Conservation (phyloP, 345 rosid species). For the sweet orange (Citrus sinensis) region DNA sequence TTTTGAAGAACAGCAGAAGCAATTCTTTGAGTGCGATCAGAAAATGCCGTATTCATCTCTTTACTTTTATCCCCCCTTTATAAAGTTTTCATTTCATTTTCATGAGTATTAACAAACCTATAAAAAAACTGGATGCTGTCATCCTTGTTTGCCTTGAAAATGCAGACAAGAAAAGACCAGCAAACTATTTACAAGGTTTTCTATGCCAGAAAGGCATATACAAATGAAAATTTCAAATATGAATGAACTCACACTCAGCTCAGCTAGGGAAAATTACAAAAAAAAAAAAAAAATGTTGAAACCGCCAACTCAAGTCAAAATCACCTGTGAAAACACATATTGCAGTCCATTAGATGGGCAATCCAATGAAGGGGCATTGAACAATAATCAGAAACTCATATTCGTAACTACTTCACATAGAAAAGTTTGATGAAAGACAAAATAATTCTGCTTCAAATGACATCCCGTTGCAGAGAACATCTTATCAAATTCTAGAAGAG, state of each 20-base stretch:
- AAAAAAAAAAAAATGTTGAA: constrained; percentile 20
- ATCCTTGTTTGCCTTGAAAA: constrained; percentile 12
- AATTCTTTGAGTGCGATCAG: background rate
- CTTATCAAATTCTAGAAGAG: background rate
- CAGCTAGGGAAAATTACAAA: background rate
- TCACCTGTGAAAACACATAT: constrained; percentile 23
- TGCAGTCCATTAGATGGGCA: constrained; percentile 8
- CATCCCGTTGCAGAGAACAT: background rate
- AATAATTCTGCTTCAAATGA: background rate
- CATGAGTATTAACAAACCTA: constrained; percentile 14
- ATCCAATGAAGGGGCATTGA: background rate
- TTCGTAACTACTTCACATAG: background rate
- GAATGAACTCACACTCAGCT: constrained; percentile 12
- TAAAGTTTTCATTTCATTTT: constrained; percentile 11
- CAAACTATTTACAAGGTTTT: constrained; percentile 38
- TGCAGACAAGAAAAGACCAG: constrained; percentile 15
- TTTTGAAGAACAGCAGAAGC: background rate
- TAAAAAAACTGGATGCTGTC: constrained; percentile 19
- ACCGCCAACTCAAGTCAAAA: constrained; percentile 17
- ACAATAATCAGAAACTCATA: background rate
- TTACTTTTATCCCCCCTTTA: background rate
- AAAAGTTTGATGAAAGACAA: background rate
- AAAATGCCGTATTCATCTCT: background rate
- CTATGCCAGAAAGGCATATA: constrained; percentile 16
- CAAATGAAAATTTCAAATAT: constrained; percentile 14